Conservation (phyloP, 768 basidiomycete species). For the Lactarius quietus region DNA sequence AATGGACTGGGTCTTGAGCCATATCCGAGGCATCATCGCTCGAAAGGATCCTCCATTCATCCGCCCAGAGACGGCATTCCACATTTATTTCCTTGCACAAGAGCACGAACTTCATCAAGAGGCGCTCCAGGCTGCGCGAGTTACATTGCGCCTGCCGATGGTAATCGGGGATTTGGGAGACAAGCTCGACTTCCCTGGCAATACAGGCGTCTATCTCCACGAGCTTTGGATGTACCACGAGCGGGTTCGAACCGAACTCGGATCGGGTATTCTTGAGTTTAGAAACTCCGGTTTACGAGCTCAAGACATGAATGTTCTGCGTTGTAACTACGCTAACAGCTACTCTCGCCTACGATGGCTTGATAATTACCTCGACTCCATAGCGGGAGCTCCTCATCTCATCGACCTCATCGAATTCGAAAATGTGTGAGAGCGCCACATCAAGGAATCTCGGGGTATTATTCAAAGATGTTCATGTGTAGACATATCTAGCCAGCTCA, state of each 20-base stretch:
- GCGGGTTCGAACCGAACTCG: background rate
- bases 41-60: background rate
- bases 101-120: background rate
- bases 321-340: background rate
- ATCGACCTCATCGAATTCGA: conserved; percentile 4
- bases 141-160: background rate
- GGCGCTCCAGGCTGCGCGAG: background rate
- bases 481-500: background rate
- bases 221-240: background rate
- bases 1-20: background rate
- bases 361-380: background rate
- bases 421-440: background rate
- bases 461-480: background rate
- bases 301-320: background rate
- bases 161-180: background rate
- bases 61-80: background rate
- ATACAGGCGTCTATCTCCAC: background rate
- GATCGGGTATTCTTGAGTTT: background rate
- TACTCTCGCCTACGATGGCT: background rate
- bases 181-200: background rate
- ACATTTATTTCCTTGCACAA: background rate
- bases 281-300: background rate
- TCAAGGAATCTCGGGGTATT: background rate
- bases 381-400: background rate
- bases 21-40: background rate